These are phyloP conservation scores for Asterophora parasitica DNA, from an alignment of 768 basidiomycete genomes.

Conservation along the genomic window DNA sequence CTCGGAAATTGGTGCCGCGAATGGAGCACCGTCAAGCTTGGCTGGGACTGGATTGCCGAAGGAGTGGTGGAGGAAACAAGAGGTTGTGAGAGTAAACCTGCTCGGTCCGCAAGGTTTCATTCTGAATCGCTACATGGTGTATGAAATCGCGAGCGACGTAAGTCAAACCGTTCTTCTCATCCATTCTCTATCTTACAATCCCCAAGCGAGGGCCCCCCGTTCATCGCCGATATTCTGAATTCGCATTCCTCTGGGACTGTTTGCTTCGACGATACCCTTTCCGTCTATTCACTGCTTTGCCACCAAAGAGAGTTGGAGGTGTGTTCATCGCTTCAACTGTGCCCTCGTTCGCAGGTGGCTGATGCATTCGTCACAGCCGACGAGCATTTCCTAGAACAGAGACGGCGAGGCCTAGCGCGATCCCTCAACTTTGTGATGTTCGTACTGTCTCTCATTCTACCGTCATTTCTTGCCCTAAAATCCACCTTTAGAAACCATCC, in stretches of 20 bases:
- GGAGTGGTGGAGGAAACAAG: conserved; percentile 87
- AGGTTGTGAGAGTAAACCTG: conserved; percentile 63
- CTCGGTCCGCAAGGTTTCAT: conserved; percentile 92
- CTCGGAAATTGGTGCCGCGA: conserved; percentile 26
- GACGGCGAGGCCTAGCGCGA: conserved; percentile 76
- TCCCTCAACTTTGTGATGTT: conserved; percentile 78
- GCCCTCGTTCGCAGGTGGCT: conserved; percentile 5
- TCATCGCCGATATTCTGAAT: conserved; percentile 88
- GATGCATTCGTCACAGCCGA: conserved; percentile 49
- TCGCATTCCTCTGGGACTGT: conserved; percentile 85
- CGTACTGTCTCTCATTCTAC: conserved; percentile 19
- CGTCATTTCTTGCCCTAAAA: neutral
- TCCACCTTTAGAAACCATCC: conserved; percentile 74
- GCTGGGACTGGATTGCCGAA: conserved; percentile 68
- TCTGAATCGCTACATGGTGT: conserved; percentile 81
- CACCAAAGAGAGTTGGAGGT: conserved; percentile 92
- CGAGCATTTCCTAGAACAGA: conserved; percentile 85
- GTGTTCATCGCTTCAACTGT: conserved; percentile 29
- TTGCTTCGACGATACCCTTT: conserved; percentile 88
- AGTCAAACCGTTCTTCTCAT: conserved; percentile 23
- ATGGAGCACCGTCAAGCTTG: conserved; percentile 53
- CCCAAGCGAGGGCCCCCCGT: conserved; percentile 62
- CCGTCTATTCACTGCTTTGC: conserved; percentile 79
- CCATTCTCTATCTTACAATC: conserved; percentile 8
- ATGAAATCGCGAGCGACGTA: conserved; percentile 76